phyloP scores from a whole-genome alignment of 1,284 basidiomycete genomes.

The Ceratobasidium sp. region DNA sequence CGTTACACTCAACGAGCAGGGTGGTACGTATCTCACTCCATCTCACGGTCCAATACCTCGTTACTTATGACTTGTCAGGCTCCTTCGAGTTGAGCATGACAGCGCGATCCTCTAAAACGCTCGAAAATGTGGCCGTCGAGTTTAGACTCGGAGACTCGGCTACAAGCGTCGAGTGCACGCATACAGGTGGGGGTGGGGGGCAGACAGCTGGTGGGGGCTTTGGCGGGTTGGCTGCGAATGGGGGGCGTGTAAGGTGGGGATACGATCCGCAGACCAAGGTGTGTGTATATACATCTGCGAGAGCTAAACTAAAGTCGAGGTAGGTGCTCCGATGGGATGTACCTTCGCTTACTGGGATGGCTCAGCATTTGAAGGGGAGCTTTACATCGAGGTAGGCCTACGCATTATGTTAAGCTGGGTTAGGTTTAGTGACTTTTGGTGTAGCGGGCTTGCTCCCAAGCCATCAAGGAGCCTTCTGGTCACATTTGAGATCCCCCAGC shows the following conservation, averaged over 20 bases:
- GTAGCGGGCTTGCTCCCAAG: conserved; percentile 60
- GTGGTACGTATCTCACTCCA: conserved; percentile 62
- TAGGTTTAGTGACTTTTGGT: neutral
- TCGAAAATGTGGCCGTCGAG: conserved; percentile 79
- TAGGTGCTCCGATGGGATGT: conserved; percentile 84
- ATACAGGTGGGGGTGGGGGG: conserved; percentile 57
- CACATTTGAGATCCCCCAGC: conserved; percentile 76
- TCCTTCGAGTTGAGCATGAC: conserved; percentile 78
- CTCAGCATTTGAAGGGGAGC: conserved; percentile 81
- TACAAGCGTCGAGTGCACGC: conserved; percentile 72
- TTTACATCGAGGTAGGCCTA: conserved; percentile 73
- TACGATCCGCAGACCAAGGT: conserved; percentile 80
- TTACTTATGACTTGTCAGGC: conserved; percentile 60
- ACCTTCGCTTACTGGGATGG: conserved; percentile 71
- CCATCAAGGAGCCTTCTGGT: conserved; percentile 80
- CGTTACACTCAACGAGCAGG: conserved; percentile 71
- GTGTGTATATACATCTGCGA: conserved; percentile 47
- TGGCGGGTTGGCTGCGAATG: conserved; percentile 55
- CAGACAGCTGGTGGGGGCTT: conserved; percentile 19
- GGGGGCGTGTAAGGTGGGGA: conserved; percentile 72
- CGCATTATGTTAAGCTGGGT: neutral
- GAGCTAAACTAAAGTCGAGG: neutral
- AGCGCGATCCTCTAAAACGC: conserved; percentile 73
- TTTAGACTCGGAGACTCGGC: conserved; percentile 80
- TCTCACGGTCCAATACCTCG: conserved; percentile 47